Evolutionary conservation across 306 rosid genomes (phyloP).

Genomic region (Hippophae tibetana): DNA sequence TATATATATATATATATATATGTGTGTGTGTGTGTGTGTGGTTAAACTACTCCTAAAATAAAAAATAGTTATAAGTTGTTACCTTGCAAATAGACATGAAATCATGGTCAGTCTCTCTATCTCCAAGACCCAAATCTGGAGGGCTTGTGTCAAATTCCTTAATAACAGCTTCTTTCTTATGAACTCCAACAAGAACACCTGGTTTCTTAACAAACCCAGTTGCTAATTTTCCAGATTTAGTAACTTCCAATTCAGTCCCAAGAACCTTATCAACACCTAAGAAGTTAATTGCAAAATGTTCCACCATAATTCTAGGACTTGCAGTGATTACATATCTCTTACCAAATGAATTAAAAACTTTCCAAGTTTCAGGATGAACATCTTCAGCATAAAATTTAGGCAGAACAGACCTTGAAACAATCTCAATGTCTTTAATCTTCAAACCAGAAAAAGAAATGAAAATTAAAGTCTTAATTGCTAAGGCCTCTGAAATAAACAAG

Average conservation of each 20-base stretch:
- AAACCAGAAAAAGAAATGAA: conserved; percentile 56
- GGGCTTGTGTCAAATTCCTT: conserved; percentile 44
- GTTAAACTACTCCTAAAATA: neutral
- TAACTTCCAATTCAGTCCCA: conserved; percentile 55
- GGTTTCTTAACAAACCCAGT: conserved; percentile 79
- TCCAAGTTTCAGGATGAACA: conserved; percentile 64
- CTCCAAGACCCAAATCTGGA: conserved; percentile 88
- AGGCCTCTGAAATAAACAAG: conserved; percentile 44
- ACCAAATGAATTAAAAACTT: conserved; percentile 70
- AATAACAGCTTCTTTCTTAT: conserved; percentile 49
- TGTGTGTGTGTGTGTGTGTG: too few relatives aligned
- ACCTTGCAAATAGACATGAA: conserved; percentile 98
- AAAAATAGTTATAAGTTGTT: neutral
- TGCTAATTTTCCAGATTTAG: conserved; percentile 27
- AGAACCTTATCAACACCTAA: conserved; percentile 73
- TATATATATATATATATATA: too few relatives aligned
- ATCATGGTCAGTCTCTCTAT: conserved; percentile 64
- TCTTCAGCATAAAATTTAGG: conserved; percentile 75
- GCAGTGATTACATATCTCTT: conserved; percentile 64
- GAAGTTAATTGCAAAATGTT: conserved; percentile 54
- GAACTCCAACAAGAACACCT: conserved; percentile 66
- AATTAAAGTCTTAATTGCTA: conserved; percentile 48
- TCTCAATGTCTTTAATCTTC: conserved; percentile 51
- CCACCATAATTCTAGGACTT: conserved; percentile 74
- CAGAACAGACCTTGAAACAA: conserved; percentile 64